Evolutionary conservation across 2,329 filamentous ascomycete genomes (phyloP).

Genomic region (Apiospora hydei): DNA sequence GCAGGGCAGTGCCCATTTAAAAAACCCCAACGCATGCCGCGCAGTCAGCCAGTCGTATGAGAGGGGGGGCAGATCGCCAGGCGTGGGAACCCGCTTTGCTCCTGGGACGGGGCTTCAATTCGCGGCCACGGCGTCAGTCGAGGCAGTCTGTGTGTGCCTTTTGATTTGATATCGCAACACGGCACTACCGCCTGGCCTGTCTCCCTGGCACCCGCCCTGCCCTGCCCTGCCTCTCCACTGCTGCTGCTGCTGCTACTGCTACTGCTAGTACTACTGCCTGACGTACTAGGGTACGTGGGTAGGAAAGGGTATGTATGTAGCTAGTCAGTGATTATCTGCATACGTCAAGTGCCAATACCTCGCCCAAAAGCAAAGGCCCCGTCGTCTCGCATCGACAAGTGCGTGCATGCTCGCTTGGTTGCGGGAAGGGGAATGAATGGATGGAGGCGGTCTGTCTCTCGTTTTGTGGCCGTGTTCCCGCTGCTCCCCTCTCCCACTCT

Average conservation of each 20-base stretch:
- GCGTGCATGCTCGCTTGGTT: neutral
- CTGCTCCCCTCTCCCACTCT: slow-evolving; percentile 14
- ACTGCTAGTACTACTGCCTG: neutral
- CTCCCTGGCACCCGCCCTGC: neutral
- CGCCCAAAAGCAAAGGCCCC: neutral
- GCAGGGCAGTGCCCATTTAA: neutral
- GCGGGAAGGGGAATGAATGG: slow-evolving; percentile 1
- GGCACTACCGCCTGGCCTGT: neutral
- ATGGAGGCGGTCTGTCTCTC: slow-evolving; percentile 10
- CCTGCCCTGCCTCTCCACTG: neutral
- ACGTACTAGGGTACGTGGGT: neutral
- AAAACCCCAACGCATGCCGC: neutral
- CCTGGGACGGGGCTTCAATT: slow-evolving; percentile 15
- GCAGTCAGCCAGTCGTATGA: slow-evolving; percentile 10
- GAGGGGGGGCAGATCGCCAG: slow-evolving; percentile 9
- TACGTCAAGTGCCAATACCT: neutral
- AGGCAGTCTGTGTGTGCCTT: neutral
- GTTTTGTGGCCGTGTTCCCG: slow-evolving; percentile 1
- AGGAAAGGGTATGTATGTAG: neutral
- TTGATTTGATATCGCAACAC: neutral
- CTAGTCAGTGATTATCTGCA: slow-evolving; percentile 5
- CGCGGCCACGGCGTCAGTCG: neutral
- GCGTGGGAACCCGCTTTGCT: neutral
- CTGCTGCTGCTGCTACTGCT: neutral
- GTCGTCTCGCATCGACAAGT: slow-evolving; percentile 1